These are phyloP conservation scores for Cephalotrichum gorgonifer DNA, from an alignment of 2,329 filamentous ascomycete genomes.

Conservation along the genomic window DNA sequence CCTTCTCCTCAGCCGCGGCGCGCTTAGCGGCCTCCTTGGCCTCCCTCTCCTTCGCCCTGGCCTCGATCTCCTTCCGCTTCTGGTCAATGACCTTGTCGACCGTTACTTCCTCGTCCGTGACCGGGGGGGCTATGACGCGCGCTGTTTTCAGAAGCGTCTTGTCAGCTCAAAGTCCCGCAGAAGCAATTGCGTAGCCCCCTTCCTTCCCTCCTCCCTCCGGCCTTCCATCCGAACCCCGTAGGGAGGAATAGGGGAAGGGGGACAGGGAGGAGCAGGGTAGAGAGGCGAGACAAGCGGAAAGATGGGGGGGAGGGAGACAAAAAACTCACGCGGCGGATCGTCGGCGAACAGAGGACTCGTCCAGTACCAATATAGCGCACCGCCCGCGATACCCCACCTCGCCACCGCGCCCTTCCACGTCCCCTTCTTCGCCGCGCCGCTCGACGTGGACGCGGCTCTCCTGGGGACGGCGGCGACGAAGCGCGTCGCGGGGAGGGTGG, in stretches of 20 bases:
- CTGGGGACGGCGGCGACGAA: not conserved
- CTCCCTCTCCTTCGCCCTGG: slow-evolving; percentile 17
- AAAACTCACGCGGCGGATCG: slow-evolving; percentile 53
- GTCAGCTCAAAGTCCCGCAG: not conserved
- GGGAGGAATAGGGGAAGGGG: too few species aligned
- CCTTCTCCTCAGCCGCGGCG: slow-evolving; percentile 14
- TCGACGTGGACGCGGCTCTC: not conserved
- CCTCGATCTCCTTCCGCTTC: slow-evolving; percentile 41
- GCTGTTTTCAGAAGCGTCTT: not conserved
- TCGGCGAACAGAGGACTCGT: slow-evolving; percentile 82
- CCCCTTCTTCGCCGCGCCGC: slow-evolving; percentile 51
- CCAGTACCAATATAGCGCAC: slow-evolving; percentile 86
- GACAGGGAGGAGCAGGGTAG: not conserved
- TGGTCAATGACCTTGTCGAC: slow-evolving; percentile 58
- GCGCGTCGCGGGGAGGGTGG: not conserved
- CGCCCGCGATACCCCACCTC: slow-evolving; percentile 67
- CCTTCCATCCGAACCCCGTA: too few species aligned
- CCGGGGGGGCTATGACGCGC: slow-evolving; percentile 25
- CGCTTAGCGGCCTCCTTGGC: slow-evolving; percentile 3
- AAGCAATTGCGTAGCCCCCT: not conserved
- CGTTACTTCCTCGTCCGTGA: slow-evolving; percentile 49
- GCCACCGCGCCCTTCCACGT: slow-evolving; percentile 70
- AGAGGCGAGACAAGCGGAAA: not conserved
- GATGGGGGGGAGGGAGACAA: not conserved
- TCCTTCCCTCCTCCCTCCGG: not conserved